phyloP scores from a whole-genome alignment of 2,329 filamentous ascomycete genomes.

The Arthrobotrys pseudoclavata region DNA sequence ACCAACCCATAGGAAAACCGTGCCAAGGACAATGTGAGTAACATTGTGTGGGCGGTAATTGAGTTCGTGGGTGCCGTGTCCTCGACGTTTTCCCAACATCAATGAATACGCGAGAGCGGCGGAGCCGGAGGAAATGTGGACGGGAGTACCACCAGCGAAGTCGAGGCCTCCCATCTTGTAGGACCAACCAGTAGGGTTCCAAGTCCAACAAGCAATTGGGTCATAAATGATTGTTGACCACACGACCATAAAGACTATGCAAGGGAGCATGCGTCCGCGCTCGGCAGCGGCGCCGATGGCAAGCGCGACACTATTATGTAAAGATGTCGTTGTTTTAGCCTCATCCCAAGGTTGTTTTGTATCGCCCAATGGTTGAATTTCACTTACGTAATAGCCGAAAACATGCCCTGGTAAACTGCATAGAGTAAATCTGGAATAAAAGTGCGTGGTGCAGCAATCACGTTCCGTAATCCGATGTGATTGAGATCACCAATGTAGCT shows the following conservation, averaged over 20 bases:
- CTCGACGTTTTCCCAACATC: constrained; percentile 87
- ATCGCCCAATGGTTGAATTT: constrained; percentile 14
- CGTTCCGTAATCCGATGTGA: constrained; percentile 83
- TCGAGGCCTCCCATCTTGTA: constrained; percentile 84
- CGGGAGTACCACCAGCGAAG: constrained; percentile 90
- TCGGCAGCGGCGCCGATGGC: constrained; percentile 88
- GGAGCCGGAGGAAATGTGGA: constrained; percentile 86
- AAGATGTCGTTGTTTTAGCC: constrained; percentile 48
- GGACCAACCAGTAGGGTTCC: constrained; percentile 87
- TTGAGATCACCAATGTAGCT: constrained; percentile 81
- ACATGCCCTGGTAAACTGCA: constrained; percentile 89
- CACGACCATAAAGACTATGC: constrained; percentile 91
- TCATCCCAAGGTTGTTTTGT: constrained; percentile 34
- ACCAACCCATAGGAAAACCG: constrained; percentile 93
- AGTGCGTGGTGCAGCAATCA: constrained; percentile 78
- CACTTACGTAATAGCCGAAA: constrained; percentile 85
- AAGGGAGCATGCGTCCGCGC: constrained; percentile 87
- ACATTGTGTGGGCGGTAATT: constrained; percentile 95
- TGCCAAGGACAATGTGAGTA: constrained; percentile 90
- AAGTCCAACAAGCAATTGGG: constrained; percentile 94
- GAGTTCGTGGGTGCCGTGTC: constrained; percentile 86
- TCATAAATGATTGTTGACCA: constrained; percentile 94
- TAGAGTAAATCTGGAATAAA: constrained; percentile 85
- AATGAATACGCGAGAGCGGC: constrained; percentile 90
- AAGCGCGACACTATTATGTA: constrained; percentile 76